phyloP scores from a whole-genome alignment of 768 basidiomycete species.

The Leucocoprinus sp. region DNA sequence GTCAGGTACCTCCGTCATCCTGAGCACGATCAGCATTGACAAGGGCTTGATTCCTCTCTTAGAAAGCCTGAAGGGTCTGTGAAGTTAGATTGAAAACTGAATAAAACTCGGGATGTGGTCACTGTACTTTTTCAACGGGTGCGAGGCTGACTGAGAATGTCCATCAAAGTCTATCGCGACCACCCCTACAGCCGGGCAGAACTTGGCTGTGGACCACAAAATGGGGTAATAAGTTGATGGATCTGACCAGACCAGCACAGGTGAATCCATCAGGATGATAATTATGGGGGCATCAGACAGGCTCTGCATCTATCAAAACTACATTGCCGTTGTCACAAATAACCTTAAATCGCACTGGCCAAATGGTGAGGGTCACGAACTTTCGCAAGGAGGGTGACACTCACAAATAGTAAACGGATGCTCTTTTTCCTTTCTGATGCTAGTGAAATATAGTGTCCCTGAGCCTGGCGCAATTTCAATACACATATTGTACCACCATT shows the following conservation, averaged over 20 bases:
- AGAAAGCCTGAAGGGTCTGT: too few relatives aligned
- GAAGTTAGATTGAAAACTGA: too few relatives aligned
- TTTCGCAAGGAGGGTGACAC: conserved; percentile 21
- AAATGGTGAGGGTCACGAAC: background rate
- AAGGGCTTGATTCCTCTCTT: too few relatives aligned
- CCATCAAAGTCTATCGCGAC: too few relatives aligned
- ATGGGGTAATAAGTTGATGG: too few relatives aligned
- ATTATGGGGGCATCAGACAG: conserved; percentile 16
- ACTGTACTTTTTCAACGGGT: too few relatives aligned
- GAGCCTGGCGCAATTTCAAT: conserved; percentile 32
- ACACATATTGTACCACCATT: background rate
- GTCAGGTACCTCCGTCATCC: too few relatives aligned
- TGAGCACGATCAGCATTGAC: too few relatives aligned
- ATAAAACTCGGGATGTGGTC: too few relatives aligned
- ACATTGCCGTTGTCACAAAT: conserved; percentile 54
- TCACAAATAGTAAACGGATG: conserved; percentile 58
- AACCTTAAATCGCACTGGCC: conserved; percentile 56
- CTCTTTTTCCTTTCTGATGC: conserved; percentile 70
- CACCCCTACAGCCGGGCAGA: too few relatives aligned
- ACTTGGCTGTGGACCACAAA: background rate
- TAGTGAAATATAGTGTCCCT: conserved; percentile 79
- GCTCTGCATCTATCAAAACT: conserved; percentile 31
- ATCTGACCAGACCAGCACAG: background rate
- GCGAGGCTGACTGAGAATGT: too few relatives aligned
- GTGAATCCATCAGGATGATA: background rate